Percentiles rank a stretch among this genome's conserved stretches.
Evolutionary conservation across 2,329 filamentous ascomycete species (phyloP).

Genomic region (Colletotrichum salicis): DNA sequence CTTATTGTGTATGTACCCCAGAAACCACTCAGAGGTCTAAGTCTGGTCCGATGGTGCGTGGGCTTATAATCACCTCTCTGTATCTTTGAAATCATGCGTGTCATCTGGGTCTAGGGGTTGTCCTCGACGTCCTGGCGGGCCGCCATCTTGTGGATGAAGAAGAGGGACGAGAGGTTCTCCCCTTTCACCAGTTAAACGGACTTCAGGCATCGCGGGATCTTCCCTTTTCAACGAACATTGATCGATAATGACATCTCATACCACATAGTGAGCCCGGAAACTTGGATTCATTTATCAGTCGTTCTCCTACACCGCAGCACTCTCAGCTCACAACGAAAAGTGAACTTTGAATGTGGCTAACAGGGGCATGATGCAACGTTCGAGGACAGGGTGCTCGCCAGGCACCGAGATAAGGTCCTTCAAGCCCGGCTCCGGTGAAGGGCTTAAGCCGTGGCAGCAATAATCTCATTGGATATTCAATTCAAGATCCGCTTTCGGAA

Average conservation of each 20-base stretch:
- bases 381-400: not conserved
- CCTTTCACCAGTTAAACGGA: not conserved
- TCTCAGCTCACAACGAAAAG: not conserved
- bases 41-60: not conserved
- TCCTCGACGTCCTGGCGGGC: not conserved
- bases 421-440: not conserved
- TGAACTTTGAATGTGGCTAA: not conserved
- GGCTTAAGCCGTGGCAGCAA: not conserved
- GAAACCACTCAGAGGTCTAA: not conserved
- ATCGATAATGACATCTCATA: not conserved
- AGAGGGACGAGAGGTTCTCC: not conserved
- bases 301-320: too few relatives aligned
- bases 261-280: not conserved
- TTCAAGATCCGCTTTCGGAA: not conserved
- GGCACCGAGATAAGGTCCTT: constrained; percentile 1
- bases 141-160: not conserved
- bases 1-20: too few relatives aligned
- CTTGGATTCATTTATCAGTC: not conserved
- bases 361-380: not conserved
- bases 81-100: not conserved
- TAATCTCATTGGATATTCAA: not conserved
- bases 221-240: not conserved
- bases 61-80: not conserved
- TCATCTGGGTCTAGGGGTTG: not conserved
- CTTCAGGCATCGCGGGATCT: not conserved